Conservation (phyloP, 441 rosid genomes). For the Raphanus hybrid region DNA sequence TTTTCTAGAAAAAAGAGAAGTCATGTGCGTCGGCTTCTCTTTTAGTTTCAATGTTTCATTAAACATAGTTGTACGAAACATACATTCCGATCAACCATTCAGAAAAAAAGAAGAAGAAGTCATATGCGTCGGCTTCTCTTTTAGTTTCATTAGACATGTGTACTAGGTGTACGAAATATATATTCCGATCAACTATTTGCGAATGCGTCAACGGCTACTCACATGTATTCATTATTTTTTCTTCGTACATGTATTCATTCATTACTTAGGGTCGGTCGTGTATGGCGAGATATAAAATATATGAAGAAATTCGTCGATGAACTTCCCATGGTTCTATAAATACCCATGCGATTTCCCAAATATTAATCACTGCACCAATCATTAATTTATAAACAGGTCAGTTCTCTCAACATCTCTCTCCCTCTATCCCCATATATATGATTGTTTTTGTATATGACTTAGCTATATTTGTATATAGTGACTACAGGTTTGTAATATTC, state of each 20-base stretch:
- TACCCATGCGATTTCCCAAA: background rate
- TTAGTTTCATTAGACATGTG: too few species aligned
- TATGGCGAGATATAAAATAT: background rate
- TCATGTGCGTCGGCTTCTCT: background rate
- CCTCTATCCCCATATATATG: background rate
- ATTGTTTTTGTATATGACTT: background rate
- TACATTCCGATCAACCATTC: too few species aligned
- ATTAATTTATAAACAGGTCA: background rate
- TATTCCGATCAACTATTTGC: background rate
- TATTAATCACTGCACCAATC: background rate
- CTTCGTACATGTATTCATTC: too few species aligned
- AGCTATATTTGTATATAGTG: background rate
- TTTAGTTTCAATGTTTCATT: too few species aligned
- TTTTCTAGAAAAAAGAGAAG: background rate
- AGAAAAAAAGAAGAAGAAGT: too few species aligned
- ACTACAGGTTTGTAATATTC: background rate
- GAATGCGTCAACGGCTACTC: background rate
- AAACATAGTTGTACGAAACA: too few species aligned
- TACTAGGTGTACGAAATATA: background rate
- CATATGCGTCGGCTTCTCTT: too few species aligned
- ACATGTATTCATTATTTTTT: background rate
- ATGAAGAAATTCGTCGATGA: background rate
- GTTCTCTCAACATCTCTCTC: slow-evolving; percentile 4
- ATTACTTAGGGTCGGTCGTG: background rate
- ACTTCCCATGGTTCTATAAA: slow-evolving; percentile 6